phyloP scores from a whole-genome alignment of 805 yeast genomes.

The Blastobotrys chiropterorum region DNA sequence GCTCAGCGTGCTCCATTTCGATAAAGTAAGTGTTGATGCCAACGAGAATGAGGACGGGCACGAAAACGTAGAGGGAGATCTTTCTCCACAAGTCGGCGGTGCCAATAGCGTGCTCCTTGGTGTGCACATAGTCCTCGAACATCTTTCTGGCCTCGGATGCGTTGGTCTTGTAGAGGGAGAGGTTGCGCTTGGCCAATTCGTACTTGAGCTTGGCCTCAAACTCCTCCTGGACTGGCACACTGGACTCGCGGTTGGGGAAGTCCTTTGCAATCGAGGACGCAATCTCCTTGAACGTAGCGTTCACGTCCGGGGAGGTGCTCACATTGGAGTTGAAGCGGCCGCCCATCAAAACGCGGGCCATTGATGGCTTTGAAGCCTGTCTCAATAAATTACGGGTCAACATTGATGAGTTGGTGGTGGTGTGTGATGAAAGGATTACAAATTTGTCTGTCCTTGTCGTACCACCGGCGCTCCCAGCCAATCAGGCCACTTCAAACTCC shows the following conservation, averaged over 20 bases:
- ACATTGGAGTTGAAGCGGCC: constrained; percentile 3
- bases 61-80: constrained; percentile 69
- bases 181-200: constrained; percentile 1
- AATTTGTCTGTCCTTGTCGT: background rate
- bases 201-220: constrained; percentile 4
- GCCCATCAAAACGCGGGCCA: constrained; percentile 2
- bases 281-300: constrained; percentile 1
- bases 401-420: background rate
- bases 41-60: constrained; percentile 72
- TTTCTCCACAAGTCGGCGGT: constrained; percentile 82
- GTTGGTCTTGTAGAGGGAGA: constrained; percentile 7
- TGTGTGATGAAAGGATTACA: background rate
- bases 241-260: constrained; percentile 4
- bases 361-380: background rate
- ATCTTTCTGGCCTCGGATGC: constrained; percentile 52
- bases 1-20: constrained; percentile 86
- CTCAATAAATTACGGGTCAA: background rate
- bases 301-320: background rate
- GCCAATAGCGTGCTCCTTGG: constrained; percentile 71
- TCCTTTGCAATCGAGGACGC: constrained; percentile 1
- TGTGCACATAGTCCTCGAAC: constrained; percentile 52
- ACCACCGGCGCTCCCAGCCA: background rate
- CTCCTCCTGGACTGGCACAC: background rate
- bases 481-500: background rate
- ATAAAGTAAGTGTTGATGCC: constrained; percentile 74